A percentile compares a stretch with the other conserved stretches of the same genome.
These are phyloP conservation scores for Lachnellula hyalina DNA, from an alignment of 2,329 filamentous ascomycete species.

Conservation along the genomic window DNA sequence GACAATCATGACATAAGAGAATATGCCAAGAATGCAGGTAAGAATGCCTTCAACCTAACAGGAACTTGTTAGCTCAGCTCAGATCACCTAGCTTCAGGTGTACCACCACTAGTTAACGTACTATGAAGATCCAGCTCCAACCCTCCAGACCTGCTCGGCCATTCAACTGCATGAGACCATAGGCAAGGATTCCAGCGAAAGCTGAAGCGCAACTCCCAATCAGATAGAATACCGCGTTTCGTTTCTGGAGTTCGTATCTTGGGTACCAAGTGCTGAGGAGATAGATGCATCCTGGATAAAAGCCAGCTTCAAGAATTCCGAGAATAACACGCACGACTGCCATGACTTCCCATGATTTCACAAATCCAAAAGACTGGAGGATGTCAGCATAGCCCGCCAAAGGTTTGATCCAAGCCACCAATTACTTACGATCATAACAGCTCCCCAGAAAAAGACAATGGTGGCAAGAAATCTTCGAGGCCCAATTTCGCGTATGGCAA, in stretches of 20 bases:
- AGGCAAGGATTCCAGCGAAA: constrained; percentile 64
- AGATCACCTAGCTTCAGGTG: neutral
- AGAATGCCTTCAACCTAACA: constrained; percentile 45
- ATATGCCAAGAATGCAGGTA: constrained; percentile 47
- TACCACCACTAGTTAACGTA: constrained; percentile 4
- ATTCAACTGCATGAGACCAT: constrained; percentile 49
- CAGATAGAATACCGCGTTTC: constrained; percentile 65
- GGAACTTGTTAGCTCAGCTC: neutral
- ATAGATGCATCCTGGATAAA: constrained; percentile 37
- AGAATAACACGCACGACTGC: constrained; percentile 26
- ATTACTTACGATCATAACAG: constrained; percentile 35
- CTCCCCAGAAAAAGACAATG: constrained; percentile 43
- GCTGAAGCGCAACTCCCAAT: constrained; percentile 62
- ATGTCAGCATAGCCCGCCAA: neutral
- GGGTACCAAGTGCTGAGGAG: constrained; percentile 38
- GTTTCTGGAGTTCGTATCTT: constrained; percentile 61
- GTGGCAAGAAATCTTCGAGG: constrained; percentile 49
- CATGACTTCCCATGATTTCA: constrained; percentile 25
- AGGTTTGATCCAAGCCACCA: too few species aligned
- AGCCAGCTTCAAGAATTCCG: constrained; percentile 27
- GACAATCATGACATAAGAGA: constrained; percentile 53
- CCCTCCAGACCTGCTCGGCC: constrained; percentile 23
- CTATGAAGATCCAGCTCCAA: constrained; percentile 45
- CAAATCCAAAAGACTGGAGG: constrained; percentile 32
- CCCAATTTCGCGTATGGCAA: constrained; percentile 62